Percentiles rank a stretch among this genome's conserved stretches.
These are phyloP conservation scores for Cryptococcus depauperatus DNA, from an alignment of 1,284 basidiomycete species.

Conservation along the genomic window DNA sequence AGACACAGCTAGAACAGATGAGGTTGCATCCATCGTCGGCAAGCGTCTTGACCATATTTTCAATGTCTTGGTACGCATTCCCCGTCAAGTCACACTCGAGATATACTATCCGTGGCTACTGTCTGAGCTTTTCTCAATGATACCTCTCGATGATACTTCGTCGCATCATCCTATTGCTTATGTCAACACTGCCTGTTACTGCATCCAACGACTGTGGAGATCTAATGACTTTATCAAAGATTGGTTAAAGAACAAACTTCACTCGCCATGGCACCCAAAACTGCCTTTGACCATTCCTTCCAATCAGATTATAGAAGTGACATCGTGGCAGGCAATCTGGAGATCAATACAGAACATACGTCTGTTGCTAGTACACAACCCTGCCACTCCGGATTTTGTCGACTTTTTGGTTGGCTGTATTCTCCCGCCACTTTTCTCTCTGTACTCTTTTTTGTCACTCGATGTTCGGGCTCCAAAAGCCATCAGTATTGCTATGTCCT, in stretches of 20 bases:
- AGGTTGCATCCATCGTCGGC: constrained; percentile 23
- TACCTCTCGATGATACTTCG: constrained; percentile 13
- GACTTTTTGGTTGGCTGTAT: constrained; percentile 61
- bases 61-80: constrained; percentile 26
- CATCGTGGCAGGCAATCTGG: constrained; percentile 7
- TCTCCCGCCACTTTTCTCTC: constrained; percentile 57
- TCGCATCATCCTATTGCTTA: constrained; percentile 17
- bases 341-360: constrained; percentile 11
- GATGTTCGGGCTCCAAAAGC: not conserved
- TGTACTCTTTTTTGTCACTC: constrained; percentile 50
- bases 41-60: constrained; percentile 34
- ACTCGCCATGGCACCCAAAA: constrained; percentile 26
- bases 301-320: constrained; percentile 4
- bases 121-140: constrained; percentile 19
- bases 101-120: constrained; percentile 26
- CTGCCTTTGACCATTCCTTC: not conserved
- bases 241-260: constrained; percentile 47
- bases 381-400: constrained; percentile 64
- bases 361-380: constrained; percentile 51
- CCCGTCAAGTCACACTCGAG: constrained; percentile 20
- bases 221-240: constrained; percentile 25
- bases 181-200: constrained; percentile 28
- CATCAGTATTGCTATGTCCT: not conserved
- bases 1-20: constrained; percentile 21
- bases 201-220: constrained; percentile 24